phyloP scores from a whole-genome alignment of 495 filamentous ascomycete species.

The Parmelia sp. region DNA sequence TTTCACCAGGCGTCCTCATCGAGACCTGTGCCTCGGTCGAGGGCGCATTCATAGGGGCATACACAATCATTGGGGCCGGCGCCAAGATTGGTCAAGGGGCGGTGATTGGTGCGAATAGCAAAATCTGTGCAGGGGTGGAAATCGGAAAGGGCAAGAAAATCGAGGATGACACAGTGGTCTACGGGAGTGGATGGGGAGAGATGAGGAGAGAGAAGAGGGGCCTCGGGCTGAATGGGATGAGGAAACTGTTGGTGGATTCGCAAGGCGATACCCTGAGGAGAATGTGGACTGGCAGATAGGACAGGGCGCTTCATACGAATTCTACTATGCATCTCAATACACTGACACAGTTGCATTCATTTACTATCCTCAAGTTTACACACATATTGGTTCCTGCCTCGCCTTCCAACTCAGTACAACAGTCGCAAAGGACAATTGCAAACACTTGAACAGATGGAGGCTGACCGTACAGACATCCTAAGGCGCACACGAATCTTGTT shows the following conservation, averaged over 20 bases:
- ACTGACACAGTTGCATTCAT: not conserved
- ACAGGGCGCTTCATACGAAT: not conserved
- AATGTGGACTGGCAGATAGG: slow-evolving; percentile 20
- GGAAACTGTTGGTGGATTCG: slow-evolving; percentile 8
- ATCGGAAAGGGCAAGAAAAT: slow-evolving; percentile 16
- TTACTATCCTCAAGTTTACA: too few relatives aligned
- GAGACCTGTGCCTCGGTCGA: slow-evolving; percentile 40
- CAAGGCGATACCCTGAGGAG: slow-evolving; percentile 16
- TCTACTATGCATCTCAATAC: not conserved
- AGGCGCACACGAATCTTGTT: too few relatives aligned
- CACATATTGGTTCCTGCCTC: not conserved
- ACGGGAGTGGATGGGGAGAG: slow-evolving; percentile 20
- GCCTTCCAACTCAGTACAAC: too few relatives aligned
- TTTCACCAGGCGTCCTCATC: slow-evolving; percentile 57
- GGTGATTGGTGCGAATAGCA: slow-evolving; percentile 57
- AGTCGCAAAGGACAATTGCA: too few relatives aligned
- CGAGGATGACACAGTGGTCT: slow-evolving; percentile 19
- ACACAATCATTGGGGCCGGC: slow-evolving; percentile 55
- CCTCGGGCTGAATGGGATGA: slow-evolving; percentile 6
- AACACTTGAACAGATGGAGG: too few relatives aligned
- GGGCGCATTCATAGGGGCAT: slow-evolving; percentile 55
- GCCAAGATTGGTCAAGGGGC: slow-evolving; percentile 54
- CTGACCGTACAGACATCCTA: too few relatives aligned
- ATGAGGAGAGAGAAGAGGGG: slow-evolving; percentile 12
- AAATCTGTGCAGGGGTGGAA: slow-evolving; percentile 15